Evolutionary conservation across 148 eudicot species (phyloP).

Genomic region (Rhododendron kiyosumense): DNA sequence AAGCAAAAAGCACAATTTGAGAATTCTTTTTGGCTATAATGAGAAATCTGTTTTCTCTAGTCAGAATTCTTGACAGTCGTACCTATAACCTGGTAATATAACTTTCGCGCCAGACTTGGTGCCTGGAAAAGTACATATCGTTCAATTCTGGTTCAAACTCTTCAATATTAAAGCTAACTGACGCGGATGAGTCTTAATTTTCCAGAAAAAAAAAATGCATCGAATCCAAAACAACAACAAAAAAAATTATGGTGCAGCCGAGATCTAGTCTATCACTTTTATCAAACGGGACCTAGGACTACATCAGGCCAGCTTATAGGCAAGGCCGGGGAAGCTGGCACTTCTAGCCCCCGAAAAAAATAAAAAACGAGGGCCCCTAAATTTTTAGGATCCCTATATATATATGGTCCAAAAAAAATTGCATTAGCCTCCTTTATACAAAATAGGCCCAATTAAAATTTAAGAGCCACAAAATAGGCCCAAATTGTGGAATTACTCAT

Average conservation of each 20-base stretch:
- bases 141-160: neutral
- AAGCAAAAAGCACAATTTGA: neutral
- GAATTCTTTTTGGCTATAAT: neutral
- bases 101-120: neutral
- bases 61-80: neutral
- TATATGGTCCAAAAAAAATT: too few relatives aligned
- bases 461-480: too few relatives aligned
- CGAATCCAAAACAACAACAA: neutral
- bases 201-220: neutral
- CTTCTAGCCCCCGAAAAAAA: too few relatives aligned
- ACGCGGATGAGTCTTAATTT: neutral
- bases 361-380: too few relatives aligned
- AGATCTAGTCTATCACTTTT: too few relatives aligned
- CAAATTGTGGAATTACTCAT: too few relatives aligned
- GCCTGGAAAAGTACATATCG: neutral
- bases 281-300: too few relatives aligned
- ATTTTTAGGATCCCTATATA: too few relatives aligned
- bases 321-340: too few relatives aligned
- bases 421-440: too few relatives aligned
- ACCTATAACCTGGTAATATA: neutral
- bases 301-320: too few relatives aligned
- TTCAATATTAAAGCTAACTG: neutral
- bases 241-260: neutral
- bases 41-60: neutral
- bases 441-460: too few relatives aligned